Conservation (phyloP, 2,329 filamentous ascomycete species). For the Trichoderma gracile region DNA sequence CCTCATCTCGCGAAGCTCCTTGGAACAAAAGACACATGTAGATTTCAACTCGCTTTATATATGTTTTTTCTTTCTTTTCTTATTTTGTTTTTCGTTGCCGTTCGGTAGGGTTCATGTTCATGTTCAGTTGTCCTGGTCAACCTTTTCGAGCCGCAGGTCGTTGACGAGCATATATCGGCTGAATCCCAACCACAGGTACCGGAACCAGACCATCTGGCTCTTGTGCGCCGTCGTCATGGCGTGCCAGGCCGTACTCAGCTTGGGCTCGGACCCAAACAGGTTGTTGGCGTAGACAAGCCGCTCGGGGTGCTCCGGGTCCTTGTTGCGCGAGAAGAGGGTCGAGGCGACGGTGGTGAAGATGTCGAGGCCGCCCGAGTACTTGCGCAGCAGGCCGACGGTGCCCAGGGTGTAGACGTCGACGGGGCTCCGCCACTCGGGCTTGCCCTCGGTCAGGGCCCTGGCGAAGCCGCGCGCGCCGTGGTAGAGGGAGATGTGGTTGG, state of each 20-base stretch:
- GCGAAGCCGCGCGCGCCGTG: slow-evolving; percentile 77
- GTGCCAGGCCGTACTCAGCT: slow-evolving; percentile 63
- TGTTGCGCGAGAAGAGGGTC: slow-evolving; percentile 49
- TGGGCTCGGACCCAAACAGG: slow-evolving; percentile 56
- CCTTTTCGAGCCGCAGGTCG: slow-evolving; percentile 65
- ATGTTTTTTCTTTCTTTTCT: neutral
- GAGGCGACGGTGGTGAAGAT: slow-evolving; percentile 66
- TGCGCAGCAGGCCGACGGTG: slow-evolving; percentile 70
- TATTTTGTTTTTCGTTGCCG: neutral
- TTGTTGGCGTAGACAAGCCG: slow-evolving; percentile 72
- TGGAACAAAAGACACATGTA: neutral
- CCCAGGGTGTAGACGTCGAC: slow-evolving; percentile 85
- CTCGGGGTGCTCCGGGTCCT: slow-evolving; percentile 46
- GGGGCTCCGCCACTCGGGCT: slow-evolving; percentile 67
- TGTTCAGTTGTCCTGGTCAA: neutral
- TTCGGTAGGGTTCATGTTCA: too few species aligned
- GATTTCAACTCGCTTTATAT: neutral
- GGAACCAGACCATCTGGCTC: slow-evolving; percentile 98
- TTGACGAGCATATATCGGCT: slow-evolving; percentile 97
- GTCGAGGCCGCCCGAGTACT: slow-evolving; percentile 80
- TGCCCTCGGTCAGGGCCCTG: slow-evolving; percentile 61
- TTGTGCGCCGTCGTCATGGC: slow-evolving; percentile 90
- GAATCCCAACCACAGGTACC: slow-evolving; percentile 89
- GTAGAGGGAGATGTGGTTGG: slow-evolving; percentile 90
- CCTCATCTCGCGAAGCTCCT: neutral